phyloP scores from a whole-genome alignment of 257 asterid species.

The Fraxinus excelsior region DNA sequence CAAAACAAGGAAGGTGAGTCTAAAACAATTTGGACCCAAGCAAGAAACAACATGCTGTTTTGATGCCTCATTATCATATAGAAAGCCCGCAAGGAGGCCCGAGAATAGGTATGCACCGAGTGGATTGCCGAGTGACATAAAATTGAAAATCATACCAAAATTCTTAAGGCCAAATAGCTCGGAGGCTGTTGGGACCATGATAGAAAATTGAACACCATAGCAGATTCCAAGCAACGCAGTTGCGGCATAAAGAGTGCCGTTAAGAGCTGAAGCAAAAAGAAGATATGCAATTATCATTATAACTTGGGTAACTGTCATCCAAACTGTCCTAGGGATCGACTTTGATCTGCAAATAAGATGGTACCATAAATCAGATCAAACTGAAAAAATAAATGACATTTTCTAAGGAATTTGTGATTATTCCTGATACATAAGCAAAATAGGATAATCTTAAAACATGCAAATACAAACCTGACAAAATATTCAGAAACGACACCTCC shows the following conservation, averaged over 20 bases:
- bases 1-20: constrained; percentile 56
- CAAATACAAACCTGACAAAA: constrained; percentile 51
- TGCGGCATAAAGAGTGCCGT: constrained; percentile 51
- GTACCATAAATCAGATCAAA: constrained; percentile 9
- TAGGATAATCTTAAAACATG: not conserved
- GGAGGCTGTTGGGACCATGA: constrained; percentile 78
- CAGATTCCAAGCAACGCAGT: constrained; percentile 67
- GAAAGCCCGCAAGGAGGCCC: constrained; percentile 60
- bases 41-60: constrained; percentile 55
- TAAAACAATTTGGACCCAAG: constrained; percentile 63
- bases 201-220: constrained; percentile 65
- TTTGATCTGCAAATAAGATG: constrained; percentile 44
- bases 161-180: constrained; percentile 69
- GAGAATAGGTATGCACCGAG: constrained; percentile 72
- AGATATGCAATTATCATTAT: constrained; percentile 57
- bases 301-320: constrained; percentile 63
- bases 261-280: constrained; percentile 54
- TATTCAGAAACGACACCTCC: constrained; percentile 69
- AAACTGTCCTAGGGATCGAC: constrained; percentile 63
- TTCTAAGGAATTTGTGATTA: not conserved
- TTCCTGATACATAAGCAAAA: not conserved
- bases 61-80: constrained; percentile 63
- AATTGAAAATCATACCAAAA: constrained; percentile 66
- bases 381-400: not conserved
- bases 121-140: constrained; percentile 68